Conservation (phyloP, 225 moss, liverwort and hornwort species). For the Marchantia paleacea region DNA sequence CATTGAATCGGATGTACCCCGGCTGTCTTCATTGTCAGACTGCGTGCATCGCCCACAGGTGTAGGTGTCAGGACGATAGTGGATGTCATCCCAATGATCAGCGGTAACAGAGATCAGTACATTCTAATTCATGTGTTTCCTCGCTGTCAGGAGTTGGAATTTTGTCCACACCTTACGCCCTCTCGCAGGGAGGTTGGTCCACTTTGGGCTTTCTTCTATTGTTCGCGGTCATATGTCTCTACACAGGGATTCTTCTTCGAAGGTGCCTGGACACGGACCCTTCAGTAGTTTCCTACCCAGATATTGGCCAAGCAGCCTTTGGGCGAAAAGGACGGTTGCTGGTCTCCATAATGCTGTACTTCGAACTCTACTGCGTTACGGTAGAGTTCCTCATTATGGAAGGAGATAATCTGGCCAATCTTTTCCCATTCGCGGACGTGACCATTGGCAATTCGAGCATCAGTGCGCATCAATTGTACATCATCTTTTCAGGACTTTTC, state of each 20-base stretch:
- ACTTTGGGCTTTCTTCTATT: conserved; percentile 52
- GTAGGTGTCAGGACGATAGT: background rate
- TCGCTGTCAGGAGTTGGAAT: conserved; percentile 76
- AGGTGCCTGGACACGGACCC: conserved; percentile 66
- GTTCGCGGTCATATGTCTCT: conserved; percentile 70
- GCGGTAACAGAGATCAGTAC: background rate
- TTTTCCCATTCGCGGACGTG: conserved; percentile 55
- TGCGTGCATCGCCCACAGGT: background rate
- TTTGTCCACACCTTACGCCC: conserved; percentile 81
- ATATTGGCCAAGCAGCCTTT: conserved; percentile 79
- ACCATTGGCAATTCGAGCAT: conserved; percentile 38
- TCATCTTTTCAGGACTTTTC: conserved; percentile 55
- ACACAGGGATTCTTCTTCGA: conserved; percentile 73
- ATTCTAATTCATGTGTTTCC: conserved; percentile 1
- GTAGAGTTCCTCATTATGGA: conserved; percentile 85
- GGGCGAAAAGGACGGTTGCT: conserved; percentile 65
- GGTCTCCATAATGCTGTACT: conserved; percentile 57
- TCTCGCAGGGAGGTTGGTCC: conserved; percentile 79
- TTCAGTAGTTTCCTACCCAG: conserved; percentile 60
- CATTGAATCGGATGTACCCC: background rate
- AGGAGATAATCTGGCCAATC: conserved; percentile 81
- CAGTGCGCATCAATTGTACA: conserved; percentile 50
- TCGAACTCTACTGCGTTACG: conserved; percentile 83
- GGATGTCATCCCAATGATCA: background rate
- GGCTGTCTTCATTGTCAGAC: background rate